Base-by-base conservation (phyloP, 2,329 filamentous ascomycete species). In the Xylaria sp. region DNA sequence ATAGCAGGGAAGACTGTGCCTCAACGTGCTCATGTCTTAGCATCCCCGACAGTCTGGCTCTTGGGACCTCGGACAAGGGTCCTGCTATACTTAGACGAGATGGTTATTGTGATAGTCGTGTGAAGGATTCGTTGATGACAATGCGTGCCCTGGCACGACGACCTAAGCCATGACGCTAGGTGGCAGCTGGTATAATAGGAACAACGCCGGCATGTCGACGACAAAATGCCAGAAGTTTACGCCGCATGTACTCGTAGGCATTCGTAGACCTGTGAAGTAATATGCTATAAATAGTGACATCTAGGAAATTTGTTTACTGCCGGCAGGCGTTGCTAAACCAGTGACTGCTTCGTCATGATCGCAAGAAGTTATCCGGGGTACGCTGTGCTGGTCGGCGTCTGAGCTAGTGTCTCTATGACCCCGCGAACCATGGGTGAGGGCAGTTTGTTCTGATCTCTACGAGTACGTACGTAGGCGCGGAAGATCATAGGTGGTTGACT, bases 391-490 rank as follows among this genome's bases (percentile, higher is more conserved):
- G 55, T 57, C 48, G 19, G 44, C 39, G 23, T 23, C 42, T 48
- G 52, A 23, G 52, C 55, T 48, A 44, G 57, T 42, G 23, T 10
- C 23, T 30, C 23, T 30, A 34, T 30, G 52, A 56, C 42, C 35
- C 54, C 51, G 42, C 54, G 39, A 30, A 55, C 55, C 46, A 52
- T 53, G 35, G 47, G 59, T 11, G 53, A 57, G 50, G 56, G 59
- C 54, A 58, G 49, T 49, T 58, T 54, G 55, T 54, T 52, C 47
- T 50, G 50, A 55, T 53, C 52, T 8, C 48, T 67, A 16, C 16
- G 16, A 16, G 16, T 16, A 68, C 66, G 68, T 67, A 68, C 66
- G 68, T 67, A 69, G 66, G 68, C 65, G 66, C 63, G 63, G 59
- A 53, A 34, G 55, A 42, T 42, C 42, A 6, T 52, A 52, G 57